A percentile compares a stretch with the other conserved stretches of the same genome.
phyloP scores from a whole-genome alignment of 2,329 filamentous ascomycete genomes.

The Fusarium sp. region DNA sequence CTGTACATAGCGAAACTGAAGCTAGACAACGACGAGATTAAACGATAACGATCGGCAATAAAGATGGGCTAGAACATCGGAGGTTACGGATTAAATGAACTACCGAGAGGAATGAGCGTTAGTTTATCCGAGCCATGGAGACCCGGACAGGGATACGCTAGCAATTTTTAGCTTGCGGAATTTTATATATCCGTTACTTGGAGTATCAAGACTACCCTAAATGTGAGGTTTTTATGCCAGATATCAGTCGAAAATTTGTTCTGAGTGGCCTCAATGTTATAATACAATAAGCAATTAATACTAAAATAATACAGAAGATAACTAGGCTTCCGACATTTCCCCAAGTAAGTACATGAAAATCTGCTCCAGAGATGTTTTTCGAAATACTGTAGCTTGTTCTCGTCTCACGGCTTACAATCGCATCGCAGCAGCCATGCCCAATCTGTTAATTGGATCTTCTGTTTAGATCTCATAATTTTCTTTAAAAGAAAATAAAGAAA shows the following conservation, averaged over 20 bases:
- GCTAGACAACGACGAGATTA: not conserved
- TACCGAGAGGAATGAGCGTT: fast-evolving
- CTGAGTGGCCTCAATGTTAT: fast-evolving
- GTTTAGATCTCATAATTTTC: no score
- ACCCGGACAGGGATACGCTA: not conserved
- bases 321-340: not conserved
- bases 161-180: not conserved
- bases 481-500: no score
- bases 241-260: fast-evolving
- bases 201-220: not conserved
- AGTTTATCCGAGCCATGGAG: not conserved
- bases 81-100: not conserved
- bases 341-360: fast-evolving
- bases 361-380: fast-evolving
- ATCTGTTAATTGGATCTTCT: fast-evolving
- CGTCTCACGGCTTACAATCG: fast-evolving
- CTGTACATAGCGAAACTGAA: not conserved
- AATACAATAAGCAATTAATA: not conserved
- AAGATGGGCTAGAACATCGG: not conserved
- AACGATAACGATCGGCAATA: not conserved
- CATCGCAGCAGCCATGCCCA: fast-evolving
- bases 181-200: not conserved
- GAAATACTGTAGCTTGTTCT: fast-evolving
- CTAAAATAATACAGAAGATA: not conserved
- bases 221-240: fast-evolving